phyloP scores from a whole-genome alignment of 257 asterid genomes.

The Ehretia macrophylla region DNA sequence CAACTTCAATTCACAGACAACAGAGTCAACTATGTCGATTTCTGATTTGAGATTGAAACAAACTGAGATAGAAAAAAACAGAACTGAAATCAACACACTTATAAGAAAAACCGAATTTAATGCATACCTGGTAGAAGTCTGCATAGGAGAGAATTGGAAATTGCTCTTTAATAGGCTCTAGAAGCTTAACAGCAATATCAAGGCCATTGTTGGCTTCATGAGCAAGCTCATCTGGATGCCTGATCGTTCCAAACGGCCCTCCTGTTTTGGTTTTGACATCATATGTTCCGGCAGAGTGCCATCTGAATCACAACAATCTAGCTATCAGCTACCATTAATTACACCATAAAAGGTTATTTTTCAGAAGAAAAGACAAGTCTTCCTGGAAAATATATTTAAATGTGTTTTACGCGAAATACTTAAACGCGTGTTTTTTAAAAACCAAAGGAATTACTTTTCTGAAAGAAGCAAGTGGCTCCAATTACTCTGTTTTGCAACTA shows the following conservation, averaged over 20 bases:
- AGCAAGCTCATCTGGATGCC: slow-evolving; percentile 50
- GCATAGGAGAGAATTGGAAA: slow-evolving; percentile 62
- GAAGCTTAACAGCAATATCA: slow-evolving; percentile 61
- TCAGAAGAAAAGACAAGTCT: too few species aligned
- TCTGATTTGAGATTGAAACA: neutral
- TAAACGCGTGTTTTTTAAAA: too few species aligned
- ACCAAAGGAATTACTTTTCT: too few species aligned
- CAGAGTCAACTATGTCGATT: neutral
- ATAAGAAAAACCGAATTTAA: too few species aligned
- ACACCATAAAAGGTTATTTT: too few species aligned
- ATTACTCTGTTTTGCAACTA: too few species aligned
- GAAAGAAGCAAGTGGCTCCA: too few species aligned
- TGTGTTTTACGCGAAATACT: too few species aligned
- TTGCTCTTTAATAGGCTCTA: slow-evolving; percentile 70
- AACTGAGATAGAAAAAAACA: too few species aligned
- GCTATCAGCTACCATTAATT: neutral
- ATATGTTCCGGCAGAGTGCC: slow-evolving; percentile 38
- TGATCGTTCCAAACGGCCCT: slow-evolving; percentile 83
- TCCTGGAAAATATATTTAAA: too few species aligned
- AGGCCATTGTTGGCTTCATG: slow-evolving; percentile 82
- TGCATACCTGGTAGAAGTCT: slow-evolving; percentile 62
- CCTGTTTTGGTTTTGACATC: slow-evolving; percentile 66
- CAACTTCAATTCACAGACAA: slow-evolving; percentile 29
- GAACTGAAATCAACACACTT: too few species aligned
- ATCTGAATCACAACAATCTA: slow-evolving; percentile 9